Conservation (phyloP, 768 basidiomycete genomes). For the Phanerodontia chrysosporium region DNA sequence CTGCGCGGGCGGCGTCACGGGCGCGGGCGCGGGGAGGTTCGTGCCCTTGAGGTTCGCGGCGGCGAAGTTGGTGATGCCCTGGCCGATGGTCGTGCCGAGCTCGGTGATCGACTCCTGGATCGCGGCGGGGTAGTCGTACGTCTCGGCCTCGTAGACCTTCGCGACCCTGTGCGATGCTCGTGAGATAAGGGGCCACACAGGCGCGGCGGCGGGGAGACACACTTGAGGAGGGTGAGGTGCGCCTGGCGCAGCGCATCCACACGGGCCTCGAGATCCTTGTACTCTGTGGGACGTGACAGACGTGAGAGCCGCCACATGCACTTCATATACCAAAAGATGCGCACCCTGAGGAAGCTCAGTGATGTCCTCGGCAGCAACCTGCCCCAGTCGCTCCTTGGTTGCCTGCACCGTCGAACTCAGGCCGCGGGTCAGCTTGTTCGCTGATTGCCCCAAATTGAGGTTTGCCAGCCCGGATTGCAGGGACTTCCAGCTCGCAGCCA, state of each 20-base stretch:
- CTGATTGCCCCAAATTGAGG: slow-evolving; percentile 72
- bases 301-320: background rate
- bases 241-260: slow-evolving; percentile 88
- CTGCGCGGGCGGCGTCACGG: slow-evolving; percentile 47
- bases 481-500: slow-evolving; percentile 53
- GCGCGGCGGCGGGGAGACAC: slow-evolving; percentile 21
- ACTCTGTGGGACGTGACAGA: slow-evolving; percentile 58
- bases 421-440: slow-evolving; percentile 72
- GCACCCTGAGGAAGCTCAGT: slow-evolving; percentile 88
- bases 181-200: background rate
- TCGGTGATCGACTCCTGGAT: slow-evolving; percentile 80
- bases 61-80: slow-evolving; percentile 78
- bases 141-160: slow-evolving; percentile 83
- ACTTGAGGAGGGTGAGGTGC: slow-evolving; percentile 79
- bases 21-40: slow-evolving; percentile 72
- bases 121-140: slow-evolving; percentile 87
- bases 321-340: background rate
- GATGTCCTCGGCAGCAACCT: slow-evolving; percentile 87
- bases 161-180: slow-evolving; percentile 54
- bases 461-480: slow-evolving; percentile 55
- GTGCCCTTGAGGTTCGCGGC: slow-evolving; percentile 87
- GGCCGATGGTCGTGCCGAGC: slow-evolving; percentile 63
- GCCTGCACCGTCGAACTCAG: slow-evolving; percentile 83
- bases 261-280: slow-evolving; percentile 91
- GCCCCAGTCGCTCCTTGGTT: slow-evolving; percentile 82